A percentile compares a stretch with the other conserved stretches of the same genome.
Conservation (phyloP, 2,329 filamentous ascomycete genomes). For the Hypocrella siamensis region DNA sequence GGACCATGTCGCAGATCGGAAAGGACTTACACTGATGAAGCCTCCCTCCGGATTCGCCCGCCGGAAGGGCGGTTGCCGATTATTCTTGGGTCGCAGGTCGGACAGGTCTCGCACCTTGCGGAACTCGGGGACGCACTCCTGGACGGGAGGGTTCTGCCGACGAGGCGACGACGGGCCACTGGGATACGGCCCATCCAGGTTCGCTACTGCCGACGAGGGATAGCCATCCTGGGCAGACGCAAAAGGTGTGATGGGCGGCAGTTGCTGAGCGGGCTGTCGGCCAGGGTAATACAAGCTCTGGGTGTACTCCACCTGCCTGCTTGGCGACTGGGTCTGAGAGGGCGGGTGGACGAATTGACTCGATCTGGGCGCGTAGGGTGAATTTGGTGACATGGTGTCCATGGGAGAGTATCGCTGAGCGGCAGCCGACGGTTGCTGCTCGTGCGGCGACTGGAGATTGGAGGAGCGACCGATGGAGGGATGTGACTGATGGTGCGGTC, state of each 20-base stretch:
- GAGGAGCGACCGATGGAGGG: conserved; percentile 33
- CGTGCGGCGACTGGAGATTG: conserved; percentile 54
- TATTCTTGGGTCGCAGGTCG: conserved; percentile 72
- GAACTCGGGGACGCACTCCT: conserved; percentile 71
- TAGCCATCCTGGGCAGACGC: conserved; percentile 55
- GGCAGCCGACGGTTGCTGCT: conserved; percentile 54
- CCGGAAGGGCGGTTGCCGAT: conserved; percentile 75
- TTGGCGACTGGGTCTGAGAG: conserved; percentile 61
- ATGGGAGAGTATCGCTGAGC: conserved; percentile 92
- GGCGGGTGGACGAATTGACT: conserved; percentile 38
- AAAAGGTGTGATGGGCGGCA: conserved; percentile 60
- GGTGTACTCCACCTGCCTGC: conserved; percentile 46
- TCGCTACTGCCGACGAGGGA: conserved; percentile 53
- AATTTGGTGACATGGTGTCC: conserved; percentile 71
- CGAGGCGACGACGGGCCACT: conserved; percentile 43
- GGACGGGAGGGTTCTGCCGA: conserved; percentile 30
- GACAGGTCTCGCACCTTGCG: conserved; percentile 55
- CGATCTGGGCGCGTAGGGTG: conserved; percentile 56
- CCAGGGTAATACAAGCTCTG: conserved; percentile 42
- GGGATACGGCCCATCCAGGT: conserved; percentile 51
- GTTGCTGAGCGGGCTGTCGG: conserved; percentile 41
- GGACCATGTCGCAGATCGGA: not conserved
- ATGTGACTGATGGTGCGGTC: conserved; percentile 64
- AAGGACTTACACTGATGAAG: conserved; percentile 73
- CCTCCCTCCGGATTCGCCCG: conserved; percentile 92